Evolutionary conservation across 768 basidiomycete species (phyloP).

Genomic region (Leccinum boreale): DNA sequence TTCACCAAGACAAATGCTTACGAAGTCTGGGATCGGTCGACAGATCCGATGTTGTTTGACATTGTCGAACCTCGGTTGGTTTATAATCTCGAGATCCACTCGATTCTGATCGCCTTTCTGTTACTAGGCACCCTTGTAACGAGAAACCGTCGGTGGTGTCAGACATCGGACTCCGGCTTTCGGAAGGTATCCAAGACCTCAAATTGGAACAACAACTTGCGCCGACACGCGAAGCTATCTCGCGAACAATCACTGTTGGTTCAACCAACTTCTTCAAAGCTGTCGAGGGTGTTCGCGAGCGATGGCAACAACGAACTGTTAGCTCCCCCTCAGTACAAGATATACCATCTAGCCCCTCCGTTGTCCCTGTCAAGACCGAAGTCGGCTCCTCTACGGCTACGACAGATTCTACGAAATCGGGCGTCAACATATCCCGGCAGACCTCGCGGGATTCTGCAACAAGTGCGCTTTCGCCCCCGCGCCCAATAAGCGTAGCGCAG

Average conservation of each 20-base stretch:
- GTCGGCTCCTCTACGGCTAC: conserved; percentile 11
- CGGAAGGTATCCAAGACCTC: conserved; percentile 92
- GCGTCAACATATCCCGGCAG: conserved; percentile 15
- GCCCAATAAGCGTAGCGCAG: conserved; percentile 29
- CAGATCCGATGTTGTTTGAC: conserved; percentile 92
- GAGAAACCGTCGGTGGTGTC: conserved; percentile 86
- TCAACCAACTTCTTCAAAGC: conserved; percentile 85
- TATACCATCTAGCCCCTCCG: conserved; percentile 14
- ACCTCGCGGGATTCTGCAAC: conserved; percentile 27
- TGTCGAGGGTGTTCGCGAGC: conserved; percentile 81
- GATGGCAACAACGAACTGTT: conserved; percentile 52
- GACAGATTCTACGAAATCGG: conserved; percentile 15
- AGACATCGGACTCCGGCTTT: conserved; percentile 87
- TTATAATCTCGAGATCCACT: background rate
- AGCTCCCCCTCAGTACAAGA: conserved; percentile 27
- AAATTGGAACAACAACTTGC: conserved; percentile 92
- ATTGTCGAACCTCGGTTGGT: conserved; percentile 86
- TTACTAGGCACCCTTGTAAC: conserved; percentile 82
- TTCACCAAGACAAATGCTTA: conserved; percentile 88
- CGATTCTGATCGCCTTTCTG: background rate
- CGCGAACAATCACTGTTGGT: conserved; percentile 67
- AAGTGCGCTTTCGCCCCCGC: conserved; percentile 10
- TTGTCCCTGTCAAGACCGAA: conserved; percentile 30
- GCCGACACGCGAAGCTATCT: conserved; percentile 86
- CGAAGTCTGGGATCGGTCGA: conserved; percentile 85